Conservation (phyloP, 2,329 filamentous ascomycete genomes). For the Apiospora kogelbergensis region DNA sequence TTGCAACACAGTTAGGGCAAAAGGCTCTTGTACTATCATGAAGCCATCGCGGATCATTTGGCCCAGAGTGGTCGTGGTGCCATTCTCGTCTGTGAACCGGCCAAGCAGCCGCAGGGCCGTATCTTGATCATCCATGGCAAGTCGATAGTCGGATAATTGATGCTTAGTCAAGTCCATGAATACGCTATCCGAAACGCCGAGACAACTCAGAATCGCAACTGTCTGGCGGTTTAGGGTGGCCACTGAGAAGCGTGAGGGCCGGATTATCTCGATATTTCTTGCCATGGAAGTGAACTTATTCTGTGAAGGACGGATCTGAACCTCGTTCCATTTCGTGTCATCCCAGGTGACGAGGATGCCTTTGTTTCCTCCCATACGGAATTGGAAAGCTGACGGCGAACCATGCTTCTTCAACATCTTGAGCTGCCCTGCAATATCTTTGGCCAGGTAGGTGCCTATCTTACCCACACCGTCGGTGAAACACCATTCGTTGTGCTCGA, state of each 20-base stretch:
- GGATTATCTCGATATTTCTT: constrained; percentile 80
- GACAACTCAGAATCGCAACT: constrained; percentile 77
- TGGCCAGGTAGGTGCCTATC: constrained; percentile 77
- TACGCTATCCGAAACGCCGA: constrained; percentile 67
- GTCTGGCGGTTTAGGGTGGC: constrained; percentile 88
- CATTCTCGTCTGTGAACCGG: constrained; percentile 81
- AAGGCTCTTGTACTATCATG: constrained; percentile 72
- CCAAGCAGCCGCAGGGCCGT: constrained; percentile 68
- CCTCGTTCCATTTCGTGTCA: constrained; percentile 62
- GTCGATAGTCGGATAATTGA: constrained; percentile 68
- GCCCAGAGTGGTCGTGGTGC: constrained; percentile 72
- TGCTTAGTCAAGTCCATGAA: constrained; percentile 67
- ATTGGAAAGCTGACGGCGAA: constrained; percentile 83
- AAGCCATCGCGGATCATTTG: constrained; percentile 80
- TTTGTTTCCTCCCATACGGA: constrained; percentile 90
- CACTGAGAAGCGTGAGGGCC: constrained; percentile 71
- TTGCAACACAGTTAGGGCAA: constrained; percentile 73
- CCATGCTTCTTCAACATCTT: constrained; percentile 53
- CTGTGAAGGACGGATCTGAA: constrained; percentile 82
- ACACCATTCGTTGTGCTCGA: constrained; percentile 65
- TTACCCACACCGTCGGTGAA: constrained; percentile 95
- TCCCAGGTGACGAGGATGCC: constrained; percentile 80
- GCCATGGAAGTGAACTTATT: constrained; percentile 77
- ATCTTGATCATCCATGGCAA: constrained; percentile 64
- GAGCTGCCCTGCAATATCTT: constrained; percentile 72